Percentiles rank a stretch among this genome's conserved stretches.
Evolutionary conservation across 345 rosid genomes (phyloP).

Genomic region (Gossypium raimondii): DNA sequence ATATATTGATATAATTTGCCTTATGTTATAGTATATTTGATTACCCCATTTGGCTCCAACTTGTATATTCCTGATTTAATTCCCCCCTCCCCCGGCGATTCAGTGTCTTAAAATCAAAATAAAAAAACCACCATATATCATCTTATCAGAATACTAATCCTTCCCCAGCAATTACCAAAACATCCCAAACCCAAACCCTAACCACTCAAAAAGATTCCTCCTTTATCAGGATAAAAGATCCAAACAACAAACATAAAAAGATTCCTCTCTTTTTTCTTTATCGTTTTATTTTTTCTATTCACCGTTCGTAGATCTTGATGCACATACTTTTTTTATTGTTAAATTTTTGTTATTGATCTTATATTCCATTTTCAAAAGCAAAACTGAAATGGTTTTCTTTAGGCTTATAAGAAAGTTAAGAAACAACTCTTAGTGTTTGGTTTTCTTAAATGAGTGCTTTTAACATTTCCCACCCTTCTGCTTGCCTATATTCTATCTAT

Average conservation of each 20-base stretch:
- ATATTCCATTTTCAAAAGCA: not conserved
- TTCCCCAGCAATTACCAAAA: not conserved
- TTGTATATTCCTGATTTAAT: not conserved
- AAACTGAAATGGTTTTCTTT: not conserved
- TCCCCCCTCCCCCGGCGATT: not conserved
- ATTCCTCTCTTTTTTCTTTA: not conserved
- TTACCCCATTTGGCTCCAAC: constrained; percentile 18
- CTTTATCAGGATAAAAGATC: not conserved
- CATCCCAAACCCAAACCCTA: not conserved
- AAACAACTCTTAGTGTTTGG: not conserved
- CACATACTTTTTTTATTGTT: not conserved
- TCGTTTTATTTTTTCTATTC: not conserved
- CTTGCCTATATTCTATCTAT: not conserved
- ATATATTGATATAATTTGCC: not conserved
- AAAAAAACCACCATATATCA: not conserved
- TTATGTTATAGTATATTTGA: not conserved
- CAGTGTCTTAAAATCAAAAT: not conserved
- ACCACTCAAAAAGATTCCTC: constrained; percentile 1
- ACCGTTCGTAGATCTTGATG: not conserved
- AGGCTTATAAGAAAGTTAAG: not conserved
- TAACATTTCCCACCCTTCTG: no score
- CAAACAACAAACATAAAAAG: not conserved
- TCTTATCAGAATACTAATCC: not conserved
- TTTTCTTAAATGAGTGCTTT: not conserved
- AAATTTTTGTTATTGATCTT: not conserved